Evolutionary conservation across 805 yeast species (phyloP), one percentile per base, ranked within the genome.

Genomic region (Candida ascalaphidarum): DNA sequence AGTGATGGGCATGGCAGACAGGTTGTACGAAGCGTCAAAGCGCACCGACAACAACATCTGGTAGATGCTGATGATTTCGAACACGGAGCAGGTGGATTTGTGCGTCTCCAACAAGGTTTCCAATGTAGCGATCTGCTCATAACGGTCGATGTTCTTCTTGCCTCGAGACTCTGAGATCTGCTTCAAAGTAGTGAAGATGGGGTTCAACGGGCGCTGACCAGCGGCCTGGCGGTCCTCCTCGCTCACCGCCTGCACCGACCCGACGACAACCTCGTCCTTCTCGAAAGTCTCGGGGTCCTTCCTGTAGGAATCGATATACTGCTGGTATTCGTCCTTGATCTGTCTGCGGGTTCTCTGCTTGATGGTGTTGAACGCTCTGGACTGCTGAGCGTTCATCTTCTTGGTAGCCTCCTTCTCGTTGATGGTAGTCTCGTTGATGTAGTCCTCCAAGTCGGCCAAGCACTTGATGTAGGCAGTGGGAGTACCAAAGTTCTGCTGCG

Each of bases 151-250:
- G 54, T 84, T 86, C 68, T 84, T 89, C 68, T 88, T 88, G 66
- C 98, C 98, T 62, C 98, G 79, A 27, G 86, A 69, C 57, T 92
- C 97, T 35, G 81, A 63, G 32, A 92, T 77, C 30, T 74, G 57
- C 52, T 79, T 72, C 52, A 92, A 68, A 20, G 81, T 74, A 32
- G 76, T 64, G 64, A 88, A 85, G 32, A 86, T 76, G 12, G 68
- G 57, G 34, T 62, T 47, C 41, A 58, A 46, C 22, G 40, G 42
- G 40, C 62, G 61, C 21, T 61, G 58, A 8, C 55, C 48, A 27
- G 64, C 66, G 34, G 55, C 60, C 17, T 25, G 34, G 18, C 48
- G 59, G 14, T 44, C 52, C 28, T 48, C 58, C n/a, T 45, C 54
- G 14, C 52, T 61, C 14, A 50, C 52, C 7, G 57, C 50, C 12